phyloP scores from a whole-genome alignment of 169 alveolate species.

The Prorocentrum cordatum region DNA sequence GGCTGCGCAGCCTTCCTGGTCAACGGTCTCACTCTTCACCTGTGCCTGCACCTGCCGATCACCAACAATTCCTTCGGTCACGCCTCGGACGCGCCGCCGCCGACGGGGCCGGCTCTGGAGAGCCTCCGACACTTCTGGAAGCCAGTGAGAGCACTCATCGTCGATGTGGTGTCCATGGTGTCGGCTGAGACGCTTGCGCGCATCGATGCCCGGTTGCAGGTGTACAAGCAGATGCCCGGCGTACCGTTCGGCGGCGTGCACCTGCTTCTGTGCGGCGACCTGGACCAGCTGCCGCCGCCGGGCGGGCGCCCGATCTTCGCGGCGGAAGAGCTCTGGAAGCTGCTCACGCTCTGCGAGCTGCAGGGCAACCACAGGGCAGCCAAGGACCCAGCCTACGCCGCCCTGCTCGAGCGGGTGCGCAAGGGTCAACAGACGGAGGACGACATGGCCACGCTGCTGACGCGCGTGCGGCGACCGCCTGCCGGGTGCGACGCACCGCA shows the following conservation, averaged over 20 bases:
- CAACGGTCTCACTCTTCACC: constrained; percentile 13
- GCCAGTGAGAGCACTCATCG: background rate
- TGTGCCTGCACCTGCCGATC: background rate
- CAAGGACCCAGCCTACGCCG: constrained; percentile 16
- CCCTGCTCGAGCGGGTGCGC: background rate
- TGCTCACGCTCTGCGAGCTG: constrained; percentile 7
- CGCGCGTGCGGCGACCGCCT: background rate
- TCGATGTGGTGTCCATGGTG: constrained; percentile 2
- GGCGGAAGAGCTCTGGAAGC: background rate
- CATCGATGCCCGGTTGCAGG: background rate
- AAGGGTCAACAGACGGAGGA: background rate
- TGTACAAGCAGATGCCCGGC: background rate
- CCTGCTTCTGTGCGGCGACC: background rate
- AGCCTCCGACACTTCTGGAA: background rate
- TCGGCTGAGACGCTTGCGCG: background rate
- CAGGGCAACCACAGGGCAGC: constrained; percentile 26
- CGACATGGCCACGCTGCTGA: background rate
- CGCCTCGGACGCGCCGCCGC: background rate
- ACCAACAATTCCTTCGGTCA: background rate
- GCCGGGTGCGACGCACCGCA: background rate
- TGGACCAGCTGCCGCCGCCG: constrained; percentile 18
- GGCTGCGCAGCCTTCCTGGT: constrained; percentile 7
- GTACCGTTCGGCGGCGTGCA: background rate
- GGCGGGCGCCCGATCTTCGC: constrained; percentile 5
- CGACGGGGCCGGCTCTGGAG: background rate